Conservation (phyloP, 805 yeast genomes). For the Cephaloascus fragrans region DNA sequence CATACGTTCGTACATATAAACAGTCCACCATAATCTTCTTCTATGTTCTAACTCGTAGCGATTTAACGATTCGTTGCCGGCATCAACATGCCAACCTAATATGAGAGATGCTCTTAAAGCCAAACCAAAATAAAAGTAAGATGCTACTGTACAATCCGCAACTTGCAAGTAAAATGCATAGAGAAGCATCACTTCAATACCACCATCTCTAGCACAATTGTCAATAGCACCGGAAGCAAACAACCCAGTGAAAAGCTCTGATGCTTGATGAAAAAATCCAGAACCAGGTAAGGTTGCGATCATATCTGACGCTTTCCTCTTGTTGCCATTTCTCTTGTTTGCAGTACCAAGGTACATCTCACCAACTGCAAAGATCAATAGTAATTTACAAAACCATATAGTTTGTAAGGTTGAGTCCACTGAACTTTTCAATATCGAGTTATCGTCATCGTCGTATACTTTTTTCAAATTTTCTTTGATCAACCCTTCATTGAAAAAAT, state of each 20-base stretch:
- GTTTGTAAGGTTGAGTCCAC: slow-evolving; percentile 57
- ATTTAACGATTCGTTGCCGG: slow-evolving; percentile 51
- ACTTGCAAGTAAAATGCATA: slow-evolving; percentile 77
- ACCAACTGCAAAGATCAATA: slow-evolving; percentile 68
- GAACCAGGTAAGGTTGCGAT: slow-evolving; percentile 62
- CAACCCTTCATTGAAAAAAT: slow-evolving; percentile 74
- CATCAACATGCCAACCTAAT: slow-evolving; percentile 76
- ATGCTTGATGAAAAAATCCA: slow-evolving; percentile 68
- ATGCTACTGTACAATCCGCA: slow-evolving; percentile 76
- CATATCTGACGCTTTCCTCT: slow-evolving; percentile 12
- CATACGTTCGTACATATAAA: slow-evolving; percentile 55
- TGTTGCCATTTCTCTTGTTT: slow-evolving; percentile 47
- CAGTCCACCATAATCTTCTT: slow-evolving; percentile 39
- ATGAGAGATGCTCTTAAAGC: slow-evolving; percentile 66
- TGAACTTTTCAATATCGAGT: slow-evolving; percentile 10
- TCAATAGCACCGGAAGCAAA: slow-evolving; percentile 77
- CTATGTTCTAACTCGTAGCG: slow-evolving; percentile 46
- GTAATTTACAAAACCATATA: slow-evolving; percentile 71
- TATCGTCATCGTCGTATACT: slow-evolving; percentile 42
- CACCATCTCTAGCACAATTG: slow-evolving; percentile 69
- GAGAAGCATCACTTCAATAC: slow-evolving; percentile 62
- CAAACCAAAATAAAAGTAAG: slow-evolving; percentile 71
- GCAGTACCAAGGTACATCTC: slow-evolving; percentile 79
- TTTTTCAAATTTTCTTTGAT: slow-evolving; percentile 59
- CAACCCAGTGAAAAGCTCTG: slow-evolving; percentile 67